phyloP scores from a whole-genome alignment of 75 land plant genomes.

The Sequoiadendron giganteum region DNA sequence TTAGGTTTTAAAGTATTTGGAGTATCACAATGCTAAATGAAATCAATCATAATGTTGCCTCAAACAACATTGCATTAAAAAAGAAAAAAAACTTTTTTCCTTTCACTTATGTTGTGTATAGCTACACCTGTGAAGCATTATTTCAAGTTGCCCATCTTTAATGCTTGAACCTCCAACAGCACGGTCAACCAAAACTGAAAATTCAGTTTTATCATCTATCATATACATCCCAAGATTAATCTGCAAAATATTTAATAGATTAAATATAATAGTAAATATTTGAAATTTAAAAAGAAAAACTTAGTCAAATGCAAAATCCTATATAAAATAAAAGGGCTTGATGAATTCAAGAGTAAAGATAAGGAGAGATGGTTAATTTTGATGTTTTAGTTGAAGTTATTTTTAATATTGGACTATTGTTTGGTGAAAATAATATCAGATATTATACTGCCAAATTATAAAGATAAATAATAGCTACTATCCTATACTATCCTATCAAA shows the following conservation, averaged over 20 bases:
- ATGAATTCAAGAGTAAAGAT: neutral
- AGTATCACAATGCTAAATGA: neutral
- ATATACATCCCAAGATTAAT: conserved; percentile 72
- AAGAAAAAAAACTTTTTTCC: neutral
- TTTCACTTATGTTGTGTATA: neutral
- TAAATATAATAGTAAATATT: neutral
- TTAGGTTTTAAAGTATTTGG: neutral
- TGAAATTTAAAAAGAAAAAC: neutral
- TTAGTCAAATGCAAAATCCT: neutral
- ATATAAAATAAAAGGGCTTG: neutral
- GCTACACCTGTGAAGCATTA: conserved; percentile 76
- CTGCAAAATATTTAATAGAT: conserved; percentile 25
- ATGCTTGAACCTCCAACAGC: conserved; percentile 76
- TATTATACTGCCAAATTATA: neutral
- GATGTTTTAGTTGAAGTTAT: neutral
- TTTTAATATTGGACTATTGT: neutral
- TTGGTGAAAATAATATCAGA: neutral
- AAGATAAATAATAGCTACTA: no score
- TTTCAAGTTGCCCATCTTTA: conserved; percentile 68
- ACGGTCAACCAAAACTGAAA: conserved; percentile 80
- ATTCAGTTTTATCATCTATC: conserved; percentile 50
- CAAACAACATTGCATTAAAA: neutral
- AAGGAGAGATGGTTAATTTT: neutral
- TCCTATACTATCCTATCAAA: no score
- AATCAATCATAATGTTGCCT: neutral